Percentiles rank a stretch among this genome's conserved stretches.
Evolutionary conservation across 2,329 filamentous ascomycete genomes (phyloP).

Genomic region (Aspergillus thermomutatus): DNA sequence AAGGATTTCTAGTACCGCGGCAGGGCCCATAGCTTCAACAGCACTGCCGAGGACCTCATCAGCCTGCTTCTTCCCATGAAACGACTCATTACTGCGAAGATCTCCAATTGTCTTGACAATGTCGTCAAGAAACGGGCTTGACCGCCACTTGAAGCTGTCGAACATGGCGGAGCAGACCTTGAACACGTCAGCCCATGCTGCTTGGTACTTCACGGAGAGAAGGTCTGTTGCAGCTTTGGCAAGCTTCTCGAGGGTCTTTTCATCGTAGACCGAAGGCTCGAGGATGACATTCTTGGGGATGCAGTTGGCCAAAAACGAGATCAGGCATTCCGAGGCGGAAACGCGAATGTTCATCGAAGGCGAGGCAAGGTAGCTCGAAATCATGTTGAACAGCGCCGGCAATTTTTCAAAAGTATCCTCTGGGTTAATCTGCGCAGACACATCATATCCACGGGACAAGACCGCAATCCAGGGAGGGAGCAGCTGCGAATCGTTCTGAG

Average conservation of each 20-base stretch:
- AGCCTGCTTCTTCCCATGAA: conserved; percentile 90
- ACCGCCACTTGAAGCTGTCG: conserved; percentile 78
- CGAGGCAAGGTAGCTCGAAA: conserved; percentile 78
- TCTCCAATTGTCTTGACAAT: conserved; percentile 80
- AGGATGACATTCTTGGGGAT: conserved; percentile 78
- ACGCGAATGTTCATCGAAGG: conserved; percentile 89
- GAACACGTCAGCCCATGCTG: conserved; percentile 93
- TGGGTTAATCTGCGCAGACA: conserved; percentile 81
- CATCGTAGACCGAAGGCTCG: conserved; percentile 87
- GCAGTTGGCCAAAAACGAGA: conserved; percentile 89
- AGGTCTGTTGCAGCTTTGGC: conserved; percentile 67
- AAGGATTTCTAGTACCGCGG: conserved; percentile 74
- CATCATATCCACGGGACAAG: conserved; percentile 88
- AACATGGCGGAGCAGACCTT: conserved; percentile 84
- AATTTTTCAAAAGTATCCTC: conserved; percentile 90
- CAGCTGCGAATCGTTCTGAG: conserved; percentile 89
- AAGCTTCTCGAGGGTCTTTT: conserved; percentile 81
- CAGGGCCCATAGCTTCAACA: conserved; percentile 84
- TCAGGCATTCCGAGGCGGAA: conserved; percentile 89
- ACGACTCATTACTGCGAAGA: conserved; percentile 80
- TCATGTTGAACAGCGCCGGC: conserved; percentile 76
- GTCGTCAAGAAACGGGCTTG: conserved; percentile 71
- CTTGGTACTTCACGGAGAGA: conserved; percentile 85
- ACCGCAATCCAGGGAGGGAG: conserved; percentile 97
- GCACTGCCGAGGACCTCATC: conserved; percentile 87